These are phyloP conservation scores for Colletotrichum graminicola DNA, from an alignment of 2,329 filamentous ascomycete genomes.

Conservation along the genomic window DNA sequence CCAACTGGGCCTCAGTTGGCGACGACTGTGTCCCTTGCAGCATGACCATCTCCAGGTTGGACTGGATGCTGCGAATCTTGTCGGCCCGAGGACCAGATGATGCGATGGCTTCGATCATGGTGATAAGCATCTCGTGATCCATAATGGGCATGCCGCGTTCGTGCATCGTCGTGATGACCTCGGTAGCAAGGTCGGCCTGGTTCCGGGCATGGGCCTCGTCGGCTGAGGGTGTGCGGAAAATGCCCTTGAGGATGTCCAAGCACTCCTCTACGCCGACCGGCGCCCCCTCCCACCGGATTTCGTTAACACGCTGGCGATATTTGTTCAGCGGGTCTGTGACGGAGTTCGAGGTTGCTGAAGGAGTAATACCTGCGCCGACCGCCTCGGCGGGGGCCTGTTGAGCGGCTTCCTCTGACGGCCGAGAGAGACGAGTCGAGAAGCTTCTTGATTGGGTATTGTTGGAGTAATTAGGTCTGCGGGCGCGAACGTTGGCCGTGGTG, in stretches of 20 bases:
- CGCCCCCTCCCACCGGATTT: slow-evolving; percentile 56
- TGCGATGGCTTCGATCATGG: slow-evolving; percentile 58
- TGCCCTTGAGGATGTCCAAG: slow-evolving; percentile 53
- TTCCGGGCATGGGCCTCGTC: slow-evolving; percentile 45
- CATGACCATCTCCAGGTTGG: slow-evolving; percentile 61
- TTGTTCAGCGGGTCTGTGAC: slow-evolving; percentile 28
- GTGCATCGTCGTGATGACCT: slow-evolving; percentile 59
- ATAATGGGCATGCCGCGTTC: slow-evolving; percentile 59
- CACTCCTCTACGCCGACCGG: slow-evolving; percentile 52
- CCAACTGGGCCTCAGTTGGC: slow-evolving; percentile 53
- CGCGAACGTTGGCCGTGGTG: slow-evolving; percentile 17
- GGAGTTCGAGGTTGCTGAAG: slow-evolving; percentile 6
- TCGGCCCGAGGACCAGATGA: slow-evolving; percentile 48
- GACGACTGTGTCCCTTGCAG: slow-evolving; percentile 53
- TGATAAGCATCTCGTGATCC: slow-evolving; percentile 61
- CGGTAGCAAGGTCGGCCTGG: slow-evolving; percentile 56
- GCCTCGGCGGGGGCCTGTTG: background rate
- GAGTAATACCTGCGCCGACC: slow-evolving; percentile 14
- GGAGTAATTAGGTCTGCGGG: slow-evolving; percentile 9
- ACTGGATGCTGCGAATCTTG: slow-evolving; percentile 55
- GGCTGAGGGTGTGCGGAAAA: slow-evolving; percentile 49
- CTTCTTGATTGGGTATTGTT: slow-evolving; percentile 49
- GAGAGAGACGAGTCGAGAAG: slow-evolving; percentile 51
- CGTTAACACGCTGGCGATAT: slow-evolving; percentile 49
- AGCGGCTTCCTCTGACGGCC: slow-evolving; percentile 36